Evolutionary conservation across 352 stramenopile species (phyloP).

Genomic region (Phytopythium aichiense): DNA sequence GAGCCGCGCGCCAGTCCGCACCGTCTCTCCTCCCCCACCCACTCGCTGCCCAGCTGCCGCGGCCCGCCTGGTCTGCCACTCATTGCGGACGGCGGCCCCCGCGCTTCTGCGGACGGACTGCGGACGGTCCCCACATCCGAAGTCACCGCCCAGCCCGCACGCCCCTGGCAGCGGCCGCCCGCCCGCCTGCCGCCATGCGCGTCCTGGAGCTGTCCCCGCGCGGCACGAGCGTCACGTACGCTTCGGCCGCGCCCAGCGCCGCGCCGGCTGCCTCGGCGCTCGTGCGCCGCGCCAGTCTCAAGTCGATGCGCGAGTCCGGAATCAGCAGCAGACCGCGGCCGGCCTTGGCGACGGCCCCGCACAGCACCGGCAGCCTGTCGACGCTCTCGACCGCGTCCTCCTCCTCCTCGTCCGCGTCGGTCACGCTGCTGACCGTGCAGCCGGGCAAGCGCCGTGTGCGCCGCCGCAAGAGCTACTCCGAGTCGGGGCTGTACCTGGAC

Average conservation of each 20-base stretch:
- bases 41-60: conserved; percentile 20
- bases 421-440: conserved; percentile 7
- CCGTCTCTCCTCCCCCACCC: not conserved
- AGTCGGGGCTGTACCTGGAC: conserved; percentile 48
- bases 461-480: conserved; percentile 66
- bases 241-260: conserved; percentile 16
- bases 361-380: conserved; percentile 15
- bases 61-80: conserved; percentile 9
- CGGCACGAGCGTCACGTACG: conserved; percentile 33
- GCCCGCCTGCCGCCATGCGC: conserved; percentile 1
- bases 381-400: no score
- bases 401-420: conserved; percentile 4
- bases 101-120: not conserved
- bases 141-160: conserved; percentile 10
- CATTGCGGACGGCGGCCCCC: not conserved
- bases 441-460: conserved; percentile 15
- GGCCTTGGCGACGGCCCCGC: conserved; percentile 11
- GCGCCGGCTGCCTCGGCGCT: conserved; percentile 7
- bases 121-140: conserved; percentile 14
- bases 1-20: not conserved
- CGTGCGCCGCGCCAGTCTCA: conserved; percentile 37
- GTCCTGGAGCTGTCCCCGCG: conserved; percentile 31
- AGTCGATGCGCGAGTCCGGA: conserved; percentile 10
- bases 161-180: conserved; percentile 5
- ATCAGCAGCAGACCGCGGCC: conserved; percentile 6